Base-by-base conservation (phyloP, 2,329 filamentous ascomycete genomes). In the Periconia sp. region DNA sequence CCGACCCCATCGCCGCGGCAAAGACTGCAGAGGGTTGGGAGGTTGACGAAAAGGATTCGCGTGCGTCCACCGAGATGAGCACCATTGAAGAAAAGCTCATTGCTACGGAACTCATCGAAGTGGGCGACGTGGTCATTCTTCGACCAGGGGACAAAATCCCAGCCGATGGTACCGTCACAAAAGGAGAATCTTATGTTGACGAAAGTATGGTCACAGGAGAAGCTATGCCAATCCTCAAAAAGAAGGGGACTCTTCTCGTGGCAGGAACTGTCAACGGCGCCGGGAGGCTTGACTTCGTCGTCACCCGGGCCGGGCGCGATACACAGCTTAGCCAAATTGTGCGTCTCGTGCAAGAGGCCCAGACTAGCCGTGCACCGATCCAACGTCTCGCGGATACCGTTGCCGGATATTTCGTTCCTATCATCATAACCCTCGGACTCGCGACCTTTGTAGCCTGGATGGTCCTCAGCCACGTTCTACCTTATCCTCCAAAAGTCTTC, bases 141-240 rank as follows among this genome's bases (percentile, higher is more conserved):
- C 87, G 90, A 42, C 94, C 94, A 5, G 94, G 94, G 40, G 94
- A 97, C 74, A 97, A 97, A 75, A 90, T 99, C 44, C 92, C 94
- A 2, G 92, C 92, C 1, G 94, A 99, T 66, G 94, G 94, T 34
- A 80, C 84, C 7, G 82, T 99, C 38, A 89, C 90, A 42, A 84
- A 88, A 39, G 94, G 94, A 22, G 89, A 96, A 70, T 95, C 90
- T 24, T 96, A 95, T 61, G 83, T 96, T 16, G 91, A 99, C 56
- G 94, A 99, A 73, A 96, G 91, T 65, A 97, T 97, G 92, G 92
- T 99, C 35, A 99, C 94, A 5, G 94, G 94, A 54, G 94, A 99
- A 73, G 88, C 94, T 3, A 92, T 96, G 81, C 92, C 94, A 0
- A 91, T 97, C 24, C 84, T 90, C 59, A 99, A 99, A 73, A 86